Evolutionary conservation across 495 filamentous ascomycete genomes (phyloP).

Genomic region (Penicillium verhagenii): DNA sequence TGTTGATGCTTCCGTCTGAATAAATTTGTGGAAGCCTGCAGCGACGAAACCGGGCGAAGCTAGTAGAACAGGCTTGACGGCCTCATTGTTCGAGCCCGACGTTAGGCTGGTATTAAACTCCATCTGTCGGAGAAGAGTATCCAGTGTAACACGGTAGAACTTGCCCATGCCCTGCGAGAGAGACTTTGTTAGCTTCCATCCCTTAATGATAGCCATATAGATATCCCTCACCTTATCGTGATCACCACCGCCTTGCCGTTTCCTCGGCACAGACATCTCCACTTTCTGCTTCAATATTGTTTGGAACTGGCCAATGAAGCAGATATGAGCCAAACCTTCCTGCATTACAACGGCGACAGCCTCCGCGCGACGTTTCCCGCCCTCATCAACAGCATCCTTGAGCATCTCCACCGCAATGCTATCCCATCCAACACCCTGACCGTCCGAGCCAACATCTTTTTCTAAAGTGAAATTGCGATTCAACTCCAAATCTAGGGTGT

Average conservation of each 20-base stretch:
- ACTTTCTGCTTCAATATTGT: slow-evolving; percentile 85
- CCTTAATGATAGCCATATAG: neutral
- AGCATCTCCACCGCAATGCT: slow-evolving; percentile 78
- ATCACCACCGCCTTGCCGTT: slow-evolving; percentile 60
- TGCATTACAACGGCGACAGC: slow-evolving; percentile 92
- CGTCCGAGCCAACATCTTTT: slow-evolving; percentile 51
- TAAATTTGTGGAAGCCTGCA: slow-evolving; percentile 73
- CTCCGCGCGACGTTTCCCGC: slow-evolving; percentile 67
- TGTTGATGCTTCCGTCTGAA: slow-evolving; percentile 63
- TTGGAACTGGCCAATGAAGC: slow-evolving; percentile 86
- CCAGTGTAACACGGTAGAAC: slow-evolving; percentile 78
- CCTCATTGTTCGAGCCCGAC: slow-evolving; percentile 35
- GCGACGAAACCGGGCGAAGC: slow-evolving; percentile 90
- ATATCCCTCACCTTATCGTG: slow-evolving; percentile 58
- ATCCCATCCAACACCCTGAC: slow-evolving; percentile 76
- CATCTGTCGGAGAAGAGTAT: slow-evolving; percentile 73
- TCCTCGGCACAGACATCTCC: slow-evolving; percentile 80
- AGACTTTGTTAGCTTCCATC: slow-evolving; percentile 16
- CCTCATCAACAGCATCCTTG: slow-evolving; percentile 72
- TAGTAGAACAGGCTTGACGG: slow-evolving; percentile 70
- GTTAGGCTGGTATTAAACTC: slow-evolving; percentile 61
- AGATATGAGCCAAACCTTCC: slow-evolving; percentile 90
- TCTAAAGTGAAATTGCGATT: slow-evolving; percentile 83
- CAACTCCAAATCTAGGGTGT: slow-evolving; percentile 88
- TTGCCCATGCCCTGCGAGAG: slow-evolving; percentile 60